Base-by-base conservation (phyloP, 305 asterid species). In the Stenogyne calaminthoides region DNA sequence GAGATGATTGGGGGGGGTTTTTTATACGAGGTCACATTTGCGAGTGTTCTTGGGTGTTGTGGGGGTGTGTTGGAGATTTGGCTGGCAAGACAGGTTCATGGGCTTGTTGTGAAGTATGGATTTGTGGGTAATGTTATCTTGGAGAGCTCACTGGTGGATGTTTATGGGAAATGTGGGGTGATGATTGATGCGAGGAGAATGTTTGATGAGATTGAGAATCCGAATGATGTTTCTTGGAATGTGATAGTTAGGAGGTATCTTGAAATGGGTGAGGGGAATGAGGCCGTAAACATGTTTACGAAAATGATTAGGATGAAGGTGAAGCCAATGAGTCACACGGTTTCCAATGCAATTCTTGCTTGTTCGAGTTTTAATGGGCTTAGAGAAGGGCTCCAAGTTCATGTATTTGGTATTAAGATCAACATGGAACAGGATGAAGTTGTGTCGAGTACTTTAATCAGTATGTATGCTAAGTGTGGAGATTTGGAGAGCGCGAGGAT, bases 231-330 rank as follows among this genome's bases (percentile, higher is more conserved):
- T 29, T 81, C 96, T 14, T 92, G 96, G 96, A 90, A 92, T 80
- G 91, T 92, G 73, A 92, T 90, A 51, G 75, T 92, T 69, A 83
- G 96, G 62, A 86, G 96, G 87, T 90, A 90, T 81, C 81, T 88
- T 57, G 94, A 92, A 67, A 63, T 78, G 75, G 91, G 87, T 14
- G 73, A 78, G 22, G 90, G 89, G 65, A 76, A 60, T 46, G 87
- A 84, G 76, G 88, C 92, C 0, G 72, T 85, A 54, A 61, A 60
- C 61, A 75, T 92, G 91, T 90, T 92, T 75, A 72, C 74, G 55
- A 77, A 76, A 63, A 88, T 90, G 96, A 65, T 88, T 39, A 66
- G 83, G 74, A 69, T 27, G 76, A 80, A 76, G 58, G 73, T 70
- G 62, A 84, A 69, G 71, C 96, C 97, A 3, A 63, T 92, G 83